Conservation (phyloP, 192 early-diverging fungal genomes). For the Phlyctochytrium arcticum region DNA sequence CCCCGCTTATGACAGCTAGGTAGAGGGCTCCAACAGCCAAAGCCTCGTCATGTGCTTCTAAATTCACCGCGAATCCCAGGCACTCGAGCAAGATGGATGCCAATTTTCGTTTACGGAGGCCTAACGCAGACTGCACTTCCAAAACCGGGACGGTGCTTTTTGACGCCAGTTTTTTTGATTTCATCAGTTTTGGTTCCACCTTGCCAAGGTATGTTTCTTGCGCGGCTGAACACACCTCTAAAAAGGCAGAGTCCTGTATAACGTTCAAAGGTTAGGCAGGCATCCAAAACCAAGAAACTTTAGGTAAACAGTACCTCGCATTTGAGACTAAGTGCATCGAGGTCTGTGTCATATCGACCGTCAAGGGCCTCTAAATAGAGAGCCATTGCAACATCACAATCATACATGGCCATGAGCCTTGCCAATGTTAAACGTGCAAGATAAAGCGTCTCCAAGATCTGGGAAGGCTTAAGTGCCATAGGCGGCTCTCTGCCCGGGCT, state of each 20-base stretch:
- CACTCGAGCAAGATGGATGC: neutral
- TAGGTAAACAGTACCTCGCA: too few relatives aligned
- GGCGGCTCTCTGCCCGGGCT: neutral
- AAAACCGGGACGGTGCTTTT: too few relatives aligned
- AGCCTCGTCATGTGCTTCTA: neutral
- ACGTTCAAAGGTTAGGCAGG: too few relatives aligned
- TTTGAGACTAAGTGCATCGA: neutral
- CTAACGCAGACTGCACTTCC: too few relatives aligned
- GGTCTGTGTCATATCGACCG: neutral
- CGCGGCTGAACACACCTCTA: too few relatives aligned
- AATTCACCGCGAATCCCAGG: neutral
- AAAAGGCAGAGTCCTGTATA: too few relatives aligned
- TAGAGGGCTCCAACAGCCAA: neutral
- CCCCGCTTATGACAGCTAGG: neutral
- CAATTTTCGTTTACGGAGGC: slow-evolving; percentile 11
- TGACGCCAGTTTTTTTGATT: too few relatives aligned
- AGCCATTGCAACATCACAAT: slow-evolving; percentile 1
- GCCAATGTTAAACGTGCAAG: slow-evolving; percentile 8
- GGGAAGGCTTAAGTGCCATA: slow-evolving; percentile 2
- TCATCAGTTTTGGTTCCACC: too few relatives aligned
- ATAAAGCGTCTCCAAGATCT: slow-evolving; percentile 7
- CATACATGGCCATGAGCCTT: neutral
- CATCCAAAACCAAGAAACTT: too few relatives aligned
- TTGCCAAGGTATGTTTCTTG: too few relatives aligned
- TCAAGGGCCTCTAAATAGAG: slow-evolving; percentile 7